Conservation (phyloP, 345 rosid species). For the Moricandia moricandioides region DNA sequence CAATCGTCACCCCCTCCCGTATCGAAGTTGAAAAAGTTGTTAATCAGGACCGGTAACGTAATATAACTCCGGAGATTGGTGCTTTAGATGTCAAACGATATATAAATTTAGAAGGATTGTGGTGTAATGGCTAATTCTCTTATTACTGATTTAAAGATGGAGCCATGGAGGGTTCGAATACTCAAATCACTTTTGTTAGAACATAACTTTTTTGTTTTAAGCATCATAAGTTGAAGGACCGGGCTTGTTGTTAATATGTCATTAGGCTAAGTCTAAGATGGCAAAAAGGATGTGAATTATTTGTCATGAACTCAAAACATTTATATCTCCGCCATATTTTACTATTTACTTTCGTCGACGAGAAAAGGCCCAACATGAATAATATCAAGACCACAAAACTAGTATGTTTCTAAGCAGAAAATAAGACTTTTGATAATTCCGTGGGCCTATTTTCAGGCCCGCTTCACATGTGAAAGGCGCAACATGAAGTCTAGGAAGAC, state of each 20-base stretch:
- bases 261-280: neutral
- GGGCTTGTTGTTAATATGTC: neutral
- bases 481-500: neutral
- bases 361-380: neutral
- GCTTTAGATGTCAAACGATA: too few relatives aligned
- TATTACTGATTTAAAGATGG: too few relatives aligned
- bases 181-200: too few relatives aligned
- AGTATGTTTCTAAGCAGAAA: neutral
- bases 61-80: too few relatives aligned
- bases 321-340: neutral
- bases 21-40: neutral
- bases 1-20: neutral
- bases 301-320: neutral
- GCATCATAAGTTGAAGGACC: too few relatives aligned
- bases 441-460: slow-evolving; percentile 7
- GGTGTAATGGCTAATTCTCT: too few relatives aligned
- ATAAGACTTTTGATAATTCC: neutral
- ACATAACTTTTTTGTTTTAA: too few relatives aligned
- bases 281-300: neutral
- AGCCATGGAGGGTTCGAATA: too few relatives aligned
- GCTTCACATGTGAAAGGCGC: neutral
- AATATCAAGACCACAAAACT: neutral
- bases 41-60: neutral
- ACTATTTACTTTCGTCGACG: neutral
- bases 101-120: too few relatives aligned